Evolutionary conservation across 208 protist species (phyloP), one percentile per base, ranked within the genome.

Genomic region (Trypanosoma melophagium): DNA sequence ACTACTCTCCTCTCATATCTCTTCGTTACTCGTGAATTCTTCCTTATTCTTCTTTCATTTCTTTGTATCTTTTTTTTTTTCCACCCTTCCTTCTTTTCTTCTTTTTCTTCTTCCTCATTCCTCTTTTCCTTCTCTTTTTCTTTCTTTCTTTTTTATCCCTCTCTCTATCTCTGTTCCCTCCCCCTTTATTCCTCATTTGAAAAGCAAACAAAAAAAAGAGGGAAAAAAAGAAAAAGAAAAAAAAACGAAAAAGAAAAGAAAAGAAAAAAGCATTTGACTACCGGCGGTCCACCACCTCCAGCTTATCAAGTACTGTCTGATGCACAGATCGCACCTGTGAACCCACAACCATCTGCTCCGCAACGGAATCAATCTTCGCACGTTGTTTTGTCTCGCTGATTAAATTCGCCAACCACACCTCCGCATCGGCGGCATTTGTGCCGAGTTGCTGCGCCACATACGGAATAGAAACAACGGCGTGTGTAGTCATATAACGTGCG

Each of bases 311-410:
- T 45, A 95, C 80, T 66, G 80, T 67, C 19, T 80, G 63, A 67
- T 93, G 84, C 31, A 93, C 81, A 12, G 90, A 81, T 52, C 83
- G 84, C 24, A 81, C 81, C 75, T 88, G 83, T 57, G 84, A 83
- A 60, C 89, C 79, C 51, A 95, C 86, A 41, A 87, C 80, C 61
- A 95, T 85, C 75, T 93, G 84, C 71, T 89, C 81, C 64, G 90
- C 84, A 7, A 93, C 90, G 8, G 90, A 93, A 70, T 97, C 91
- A 63, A 97, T 88, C 81, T 94, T 96, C 22, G 92, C 94, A 40
- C 92, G 86, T 66, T 96, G 89, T 77, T 93, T 90, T 31, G 89
- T 92, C 57, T 93, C 86, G 69, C 92, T 90, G 78, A 97, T 90
- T 10, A 97, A 84, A 61, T 95, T 91, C 47, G 88, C 92, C 31